A percentile compares a stretch with the other conserved stretches of the same genome.
Evolutionary conservation across 208 protist genomes (phyloP).

Genomic region (Leishmania martiniquensis): DNA sequence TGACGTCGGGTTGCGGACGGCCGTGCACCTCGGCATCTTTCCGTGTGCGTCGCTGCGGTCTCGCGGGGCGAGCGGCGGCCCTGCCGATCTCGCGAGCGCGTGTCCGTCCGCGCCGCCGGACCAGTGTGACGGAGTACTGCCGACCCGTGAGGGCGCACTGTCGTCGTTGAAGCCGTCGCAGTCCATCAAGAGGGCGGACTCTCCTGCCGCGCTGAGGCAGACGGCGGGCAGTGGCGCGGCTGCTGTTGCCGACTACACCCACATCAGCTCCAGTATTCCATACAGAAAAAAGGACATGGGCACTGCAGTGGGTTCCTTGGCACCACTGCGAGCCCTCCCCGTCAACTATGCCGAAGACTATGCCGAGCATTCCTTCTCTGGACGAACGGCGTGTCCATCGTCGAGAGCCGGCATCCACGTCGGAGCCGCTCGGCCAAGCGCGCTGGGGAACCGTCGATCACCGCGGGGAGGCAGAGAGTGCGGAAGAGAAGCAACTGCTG

Average conservation of each 20-base stretch:
- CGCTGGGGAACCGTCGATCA: neutral
- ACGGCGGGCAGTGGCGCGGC: neutral
- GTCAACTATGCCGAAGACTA: neutral
- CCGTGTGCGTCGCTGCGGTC: conserved; percentile 7
- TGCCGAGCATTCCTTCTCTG: neutral
- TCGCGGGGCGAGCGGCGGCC: neutral
- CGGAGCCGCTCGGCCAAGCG: neutral
- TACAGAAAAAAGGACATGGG: neutral
- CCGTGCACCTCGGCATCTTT: conserved; percentile 75
- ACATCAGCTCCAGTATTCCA: neutral
- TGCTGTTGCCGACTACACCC: neutral
- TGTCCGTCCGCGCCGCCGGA: neutral
- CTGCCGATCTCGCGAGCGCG: neutral
- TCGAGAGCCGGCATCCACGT: neutral
- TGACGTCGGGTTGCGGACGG: conserved; percentile 65
- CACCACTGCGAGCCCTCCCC: neutral
- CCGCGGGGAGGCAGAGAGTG: neutral
- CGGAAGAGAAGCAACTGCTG: neutral
- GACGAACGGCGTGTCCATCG: neutral
- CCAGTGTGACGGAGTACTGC: conserved; percentile 16
- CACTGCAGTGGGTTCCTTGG: neutral
- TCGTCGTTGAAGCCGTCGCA: conserved; percentile 21
- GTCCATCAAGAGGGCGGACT: neutral
- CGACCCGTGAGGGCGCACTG: conserved; percentile 31
- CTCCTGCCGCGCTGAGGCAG: neutral